phyloP scores from a whole-genome alignment of 106 monocot genomes.

The Dioscorea dumetorum region DNA sequence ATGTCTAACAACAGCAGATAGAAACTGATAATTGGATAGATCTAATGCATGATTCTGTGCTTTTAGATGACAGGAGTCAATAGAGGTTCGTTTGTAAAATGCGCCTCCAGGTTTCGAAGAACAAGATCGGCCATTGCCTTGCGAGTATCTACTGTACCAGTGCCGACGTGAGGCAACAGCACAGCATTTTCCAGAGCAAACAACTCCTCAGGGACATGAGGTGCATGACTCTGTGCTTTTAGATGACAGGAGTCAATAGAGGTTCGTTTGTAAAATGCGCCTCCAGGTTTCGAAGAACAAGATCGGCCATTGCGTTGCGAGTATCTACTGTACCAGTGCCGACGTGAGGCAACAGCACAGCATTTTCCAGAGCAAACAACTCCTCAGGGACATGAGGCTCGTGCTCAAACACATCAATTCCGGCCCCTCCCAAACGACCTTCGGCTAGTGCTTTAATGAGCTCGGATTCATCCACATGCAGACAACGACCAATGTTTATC shows the following conservation, averaged over 20 bases:
- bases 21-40: no score
- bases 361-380: slow-evolving; percentile 52
- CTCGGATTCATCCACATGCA: slow-evolving; percentile 60
- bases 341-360: slow-evolving; percentile 63
- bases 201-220: slow-evolving; percentile 37
- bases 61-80: slow-evolving; percentile 56
- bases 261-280: slow-evolving; percentile 51
- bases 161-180: slow-evolving; percentile 64
- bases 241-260: slow-evolving; percentile 53
- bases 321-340: slow-evolving; percentile 52
- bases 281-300: slow-evolving; percentile 61
- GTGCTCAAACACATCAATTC: slow-evolving; percentile 62
- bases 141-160: slow-evolving; percentile 37
- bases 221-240: no score
- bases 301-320: slow-evolving; percentile 51
- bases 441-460: slow-evolving; percentile 50
- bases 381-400: no score
- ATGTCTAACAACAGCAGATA: no score
- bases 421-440: slow-evolving; percentile 57
- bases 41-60: no score
- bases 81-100: slow-evolving; percentile 44
- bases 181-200: slow-evolving; percentile 58
- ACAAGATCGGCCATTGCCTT: slow-evolving; percentile 66
- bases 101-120: slow-evolving; percentile 60
- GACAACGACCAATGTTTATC: slow-evolving; percentile 54